Evolutionary conservation across 225 moss, liverwort and hornwort genomes (phyloP).

Genomic region (Pleurozium schreberi): DNA sequence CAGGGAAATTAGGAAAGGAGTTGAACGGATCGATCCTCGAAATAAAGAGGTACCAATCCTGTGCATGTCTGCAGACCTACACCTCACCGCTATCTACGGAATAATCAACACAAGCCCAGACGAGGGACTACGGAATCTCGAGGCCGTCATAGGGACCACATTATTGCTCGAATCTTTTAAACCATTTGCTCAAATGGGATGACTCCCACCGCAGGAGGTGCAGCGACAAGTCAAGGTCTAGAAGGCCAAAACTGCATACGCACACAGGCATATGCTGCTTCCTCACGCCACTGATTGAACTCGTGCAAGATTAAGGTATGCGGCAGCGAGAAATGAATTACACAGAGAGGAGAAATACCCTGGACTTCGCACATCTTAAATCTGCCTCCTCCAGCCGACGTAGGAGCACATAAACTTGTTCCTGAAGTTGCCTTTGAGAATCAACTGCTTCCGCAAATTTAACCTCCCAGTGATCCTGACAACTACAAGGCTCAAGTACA

Average conservation of each 20-base stretch:
- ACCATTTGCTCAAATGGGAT: not conserved
- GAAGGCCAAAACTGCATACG: not conserved
- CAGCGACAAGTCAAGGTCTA: not conserved
- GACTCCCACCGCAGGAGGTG: not conserved
- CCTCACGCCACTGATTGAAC: not conserved
- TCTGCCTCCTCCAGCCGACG: not conserved
- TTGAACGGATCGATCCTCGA: not conserved
- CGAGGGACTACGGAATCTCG: not conserved
- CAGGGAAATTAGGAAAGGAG: too few species aligned
- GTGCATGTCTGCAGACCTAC: too few species aligned
- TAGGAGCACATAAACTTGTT: not conserved
- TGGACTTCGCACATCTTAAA: not conserved
- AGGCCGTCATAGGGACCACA: too few species aligned
- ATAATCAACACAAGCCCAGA: not conserved
- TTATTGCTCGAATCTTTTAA: too few species aligned
- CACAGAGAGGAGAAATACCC: not conserved
- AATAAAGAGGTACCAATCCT: too few species aligned
- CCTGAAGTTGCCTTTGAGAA: not conserved
- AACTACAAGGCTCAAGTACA: not conserved
- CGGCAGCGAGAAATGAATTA: not conserved
- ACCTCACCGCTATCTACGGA: not conserved
- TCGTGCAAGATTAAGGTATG: not conserved
- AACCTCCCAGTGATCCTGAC: not conserved
- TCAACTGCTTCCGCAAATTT: not conserved
- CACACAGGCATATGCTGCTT: not conserved